These are phyloP conservation scores for Cicer chorassanicum DNA, from an alignment of 306 rosid species.

Conservation along the genomic window DNA sequence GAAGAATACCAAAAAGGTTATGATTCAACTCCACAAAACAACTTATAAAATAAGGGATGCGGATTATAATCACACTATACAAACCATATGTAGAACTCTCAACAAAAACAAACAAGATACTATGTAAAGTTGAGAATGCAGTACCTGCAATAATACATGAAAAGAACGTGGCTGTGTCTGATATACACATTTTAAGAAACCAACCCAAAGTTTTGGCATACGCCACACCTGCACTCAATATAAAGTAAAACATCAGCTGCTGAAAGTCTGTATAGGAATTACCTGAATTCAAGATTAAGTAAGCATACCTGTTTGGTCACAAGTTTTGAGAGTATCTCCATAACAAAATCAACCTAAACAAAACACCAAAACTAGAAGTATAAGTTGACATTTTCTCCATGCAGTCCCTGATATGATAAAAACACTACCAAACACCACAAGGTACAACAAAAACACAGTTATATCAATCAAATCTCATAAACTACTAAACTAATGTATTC, in stretches of 20 bases:
- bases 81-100: not conserved
- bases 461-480: slow-evolving; percentile 13
- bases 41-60: not conserved
- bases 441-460: not conserved
- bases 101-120: slow-evolving; percentile 25
- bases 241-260: slow-evolving; percentile 46
- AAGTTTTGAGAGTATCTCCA: slow-evolving; percentile 97
- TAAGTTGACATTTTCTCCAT: slow-evolving; percentile 33
- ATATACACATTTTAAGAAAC: slow-evolving; percentile 94
- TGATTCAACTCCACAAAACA: not conserved
- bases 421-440: slow-evolving; percentile 2
- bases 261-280: slow-evolving; percentile 13
- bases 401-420: slow-evolving; percentile 14
- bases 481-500: slow-evolving; percentile 7
- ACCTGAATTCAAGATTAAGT: slow-evolving; percentile 2
- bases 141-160: slow-evolving; percentile 84
- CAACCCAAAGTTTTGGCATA: slow-evolving; percentile 97
- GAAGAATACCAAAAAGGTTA: slow-evolving; percentile 15
- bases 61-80: not conserved
- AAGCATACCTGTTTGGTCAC: slow-evolving; percentile 80
- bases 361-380: slow-evolving; percentile 33
- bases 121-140: slow-evolving; percentile 25
- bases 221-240: slow-evolving; percentile 82
- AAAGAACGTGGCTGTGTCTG: slow-evolving; percentile 98
- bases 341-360: slow-evolving; percentile 94